These are phyloP conservation scores for Phytophthora quininea DNA, from an alignment of 352 stramenopile genomes.

Conservation along the genomic window DNA sequence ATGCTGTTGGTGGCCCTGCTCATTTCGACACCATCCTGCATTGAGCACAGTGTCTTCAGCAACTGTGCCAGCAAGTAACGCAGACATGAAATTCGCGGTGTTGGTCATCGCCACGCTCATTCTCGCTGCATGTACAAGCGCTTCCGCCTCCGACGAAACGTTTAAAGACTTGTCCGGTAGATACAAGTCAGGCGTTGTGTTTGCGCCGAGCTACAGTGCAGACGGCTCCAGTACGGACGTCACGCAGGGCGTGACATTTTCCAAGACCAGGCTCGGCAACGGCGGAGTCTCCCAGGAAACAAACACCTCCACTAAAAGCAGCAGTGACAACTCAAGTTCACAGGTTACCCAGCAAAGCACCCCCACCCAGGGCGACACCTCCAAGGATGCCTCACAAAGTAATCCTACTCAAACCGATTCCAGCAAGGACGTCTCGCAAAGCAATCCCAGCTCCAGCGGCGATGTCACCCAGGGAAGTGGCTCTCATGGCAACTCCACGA, in stretches of 20 bases:
- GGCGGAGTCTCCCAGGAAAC: neutral
- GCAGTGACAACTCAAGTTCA: neutral
- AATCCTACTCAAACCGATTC: neutral
- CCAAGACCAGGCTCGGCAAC: neutral
- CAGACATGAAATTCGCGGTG: neutral
- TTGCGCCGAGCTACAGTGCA: neutral
- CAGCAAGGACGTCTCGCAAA: neutral
- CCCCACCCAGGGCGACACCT: neutral
- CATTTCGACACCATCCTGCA: neutral
- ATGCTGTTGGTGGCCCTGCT: neutral
- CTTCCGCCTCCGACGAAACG: neutral
- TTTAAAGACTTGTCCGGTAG: neutral
- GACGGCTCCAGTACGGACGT: neutral
- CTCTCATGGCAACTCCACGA: slow-evolving; percentile 5
- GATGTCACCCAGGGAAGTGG: neutral
- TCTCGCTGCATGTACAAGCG: neutral
- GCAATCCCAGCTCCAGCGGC: neutral
- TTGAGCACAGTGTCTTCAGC: neutral
- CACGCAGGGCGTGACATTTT: neutral
- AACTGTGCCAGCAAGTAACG: neutral
- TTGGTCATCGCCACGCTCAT: neutral
- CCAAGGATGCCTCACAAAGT: neutral
- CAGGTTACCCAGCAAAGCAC: neutral
- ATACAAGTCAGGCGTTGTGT: neutral
- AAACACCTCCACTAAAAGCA: neutral